These are phyloP conservation scores for Vitis amurensis DNA, from an alignment of 164 flowering plant species.

Conservation along the genomic window DNA sequence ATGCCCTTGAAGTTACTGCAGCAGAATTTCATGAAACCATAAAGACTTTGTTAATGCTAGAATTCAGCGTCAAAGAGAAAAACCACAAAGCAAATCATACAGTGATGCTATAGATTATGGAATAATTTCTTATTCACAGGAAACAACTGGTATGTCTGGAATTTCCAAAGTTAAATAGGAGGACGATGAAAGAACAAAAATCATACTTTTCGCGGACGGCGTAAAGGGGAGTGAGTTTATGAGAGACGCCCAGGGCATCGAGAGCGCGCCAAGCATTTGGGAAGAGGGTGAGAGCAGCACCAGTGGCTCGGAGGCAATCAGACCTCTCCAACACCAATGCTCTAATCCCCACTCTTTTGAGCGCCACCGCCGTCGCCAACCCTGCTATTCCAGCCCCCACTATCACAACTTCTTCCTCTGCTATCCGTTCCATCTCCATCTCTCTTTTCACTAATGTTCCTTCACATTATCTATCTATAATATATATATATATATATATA, in stretches of 20 bases:
- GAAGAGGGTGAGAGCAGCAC: constrained; percentile 21
- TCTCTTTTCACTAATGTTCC: too few relatives aligned
- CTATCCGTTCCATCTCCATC: not conserved
- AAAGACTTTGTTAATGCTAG: too few relatives aligned
- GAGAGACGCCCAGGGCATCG: constrained; percentile 34
- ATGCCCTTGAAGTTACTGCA: too few relatives aligned
- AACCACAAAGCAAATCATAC: too few relatives aligned
- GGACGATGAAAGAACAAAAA: not conserved
- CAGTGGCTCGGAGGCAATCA: constrained; percentile 23
- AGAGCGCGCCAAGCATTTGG: constrained; percentile 36
- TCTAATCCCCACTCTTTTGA: constrained; percentile 20
- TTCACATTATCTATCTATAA: too few relatives aligned
- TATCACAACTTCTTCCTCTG: constrained; percentile 28
- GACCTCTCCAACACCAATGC: constrained; percentile 31
- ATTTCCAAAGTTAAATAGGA: not conserved
- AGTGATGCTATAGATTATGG: too few relatives aligned
- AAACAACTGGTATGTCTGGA: too few relatives aligned
- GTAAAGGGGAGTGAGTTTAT: constrained; percentile 37
- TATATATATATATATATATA: too few relatives aligned
- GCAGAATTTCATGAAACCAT: too few relatives aligned
- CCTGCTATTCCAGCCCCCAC: constrained; percentile 33
- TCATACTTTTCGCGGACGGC: constrained; percentile 23
- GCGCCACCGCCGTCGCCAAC: constrained; percentile 27
- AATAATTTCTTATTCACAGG: too few relatives aligned
- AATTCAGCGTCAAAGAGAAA: too few relatives aligned